Evolutionary conservation across 2,329 filamentous ascomycete genomes (phyloP), one percentile per base, ranked within the genome.

Genomic region (Fonsecaea monophora): DNA sequence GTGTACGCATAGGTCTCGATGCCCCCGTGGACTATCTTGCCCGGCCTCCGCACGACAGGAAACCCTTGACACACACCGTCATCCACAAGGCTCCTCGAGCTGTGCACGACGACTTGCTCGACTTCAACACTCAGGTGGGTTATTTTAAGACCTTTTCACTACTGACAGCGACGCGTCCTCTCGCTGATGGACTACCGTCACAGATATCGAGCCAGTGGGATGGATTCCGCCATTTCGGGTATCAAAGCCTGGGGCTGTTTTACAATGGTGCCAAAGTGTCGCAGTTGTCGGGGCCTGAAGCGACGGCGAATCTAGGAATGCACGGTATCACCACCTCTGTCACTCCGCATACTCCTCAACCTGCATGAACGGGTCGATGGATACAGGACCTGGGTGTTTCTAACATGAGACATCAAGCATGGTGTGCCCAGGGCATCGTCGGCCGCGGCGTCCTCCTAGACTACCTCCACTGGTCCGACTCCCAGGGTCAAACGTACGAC

Each of bases 401-500:
- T 32, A 1, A 32, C 30, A 32, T 32, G 30, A 32, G 30, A 32
- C 30, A 32, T 32, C 30, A 13, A 25, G 25, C 30, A 73, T 21
- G 74, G 35, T 60, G 77, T 30, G 74, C 75, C 1, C 77, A 76
- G 25, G 78, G 78, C 5, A 78, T 82, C 30, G 75, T 80, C 37
- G 80, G 79, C 40, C 79, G 81, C 4, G 81, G 81, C 15, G 77
- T 83, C 12, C 75, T 83, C 18, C 70, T 83, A 35, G 81, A 83
- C 75, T 82, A 78, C 55, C 74, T 71, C 10, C 71, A 77, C 1
- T 85, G 79, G 80, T 80, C 10, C 74, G 30, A 79, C 21, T 71
- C 69, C 0, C 75, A 81, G 9, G 74, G 74, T 10, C 68, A 78
- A 18, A 15, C 70, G 0, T 69, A 80, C 12, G 75, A 78, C 0